phyloP scores from a whole-genome alignment of 441 rosid genomes.

The Pelargonium cotyledonis region DNA sequence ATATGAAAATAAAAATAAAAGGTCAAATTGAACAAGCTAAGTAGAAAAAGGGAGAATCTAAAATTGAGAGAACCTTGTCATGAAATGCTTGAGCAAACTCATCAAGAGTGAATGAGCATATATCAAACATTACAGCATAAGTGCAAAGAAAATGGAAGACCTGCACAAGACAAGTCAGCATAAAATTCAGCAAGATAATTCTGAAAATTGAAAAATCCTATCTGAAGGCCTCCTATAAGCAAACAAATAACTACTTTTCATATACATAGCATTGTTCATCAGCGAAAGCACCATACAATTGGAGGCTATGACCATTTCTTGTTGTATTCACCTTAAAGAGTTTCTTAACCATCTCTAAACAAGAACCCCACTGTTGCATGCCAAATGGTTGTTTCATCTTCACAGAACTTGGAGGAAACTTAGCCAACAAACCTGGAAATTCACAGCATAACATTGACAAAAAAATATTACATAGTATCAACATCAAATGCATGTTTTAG shows the following conservation, averaged over 20 bases:
- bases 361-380: slow-evolving; percentile 74
- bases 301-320: slow-evolving; percentile 13
- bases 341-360: slow-evolving; percentile 71
- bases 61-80: slow-evolving; percentile 63
- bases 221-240: background rate
- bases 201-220: slow-evolving; percentile 6
- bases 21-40: slow-evolving; percentile 11
- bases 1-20: background rate
- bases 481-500: background rate
- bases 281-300: slow-evolving; percentile 9
- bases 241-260: slow-evolving; percentile 2
- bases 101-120: slow-evolving; percentile 74
- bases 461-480: slow-evolving; percentile 3
- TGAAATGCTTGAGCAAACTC: slow-evolving; percentile 87
- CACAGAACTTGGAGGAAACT: slow-evolving; percentile 82
- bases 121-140: slow-evolving; percentile 50
- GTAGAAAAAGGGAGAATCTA: slow-evolving; percentile 10
- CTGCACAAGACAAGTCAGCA: slow-evolving; percentile 40
- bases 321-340: slow-evolving; percentile 64
- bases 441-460: slow-evolving; percentile 13
- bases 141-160: slow-evolving; percentile 86
- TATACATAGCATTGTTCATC: slow-evolving; percentile 11
- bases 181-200: slow-evolving; percentile 24
- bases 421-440: slow-evolving; percentile 65
- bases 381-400: slow-evolving; percentile 77